These are phyloP conservation scores for Hydnum rufescens DNA, from an alignment of 768 basidiomycete species.

Conservation along the genomic window DNA sequence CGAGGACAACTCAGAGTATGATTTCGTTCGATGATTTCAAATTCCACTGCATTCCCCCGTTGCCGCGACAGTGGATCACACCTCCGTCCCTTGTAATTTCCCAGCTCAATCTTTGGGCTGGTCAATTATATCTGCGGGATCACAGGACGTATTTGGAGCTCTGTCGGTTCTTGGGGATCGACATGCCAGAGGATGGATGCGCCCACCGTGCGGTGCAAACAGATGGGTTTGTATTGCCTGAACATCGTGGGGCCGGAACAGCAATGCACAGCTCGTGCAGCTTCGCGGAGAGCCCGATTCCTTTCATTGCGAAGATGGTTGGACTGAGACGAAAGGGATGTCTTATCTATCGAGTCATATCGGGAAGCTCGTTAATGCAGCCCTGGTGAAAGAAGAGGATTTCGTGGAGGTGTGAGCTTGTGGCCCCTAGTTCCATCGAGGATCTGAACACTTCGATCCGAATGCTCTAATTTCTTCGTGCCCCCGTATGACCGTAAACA, in stretches of 20 bases:
- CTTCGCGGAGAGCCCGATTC: background rate
- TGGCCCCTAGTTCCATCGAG: no score
- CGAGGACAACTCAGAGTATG: background rate
- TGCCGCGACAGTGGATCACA: background rate
- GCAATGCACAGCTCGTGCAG: background rate
- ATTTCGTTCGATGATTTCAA: conserved; percentile 2
- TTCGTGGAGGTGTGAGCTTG: no score
- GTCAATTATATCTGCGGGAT: conserved; percentile 1
- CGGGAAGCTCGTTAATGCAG: background rate
- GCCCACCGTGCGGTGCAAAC: background rate
- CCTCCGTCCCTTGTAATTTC: background rate
- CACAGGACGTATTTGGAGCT: background rate
- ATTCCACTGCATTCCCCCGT: conserved; percentile 2
- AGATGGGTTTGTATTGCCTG: background rate
- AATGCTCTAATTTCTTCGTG: no score
- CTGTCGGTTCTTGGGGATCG: background rate
- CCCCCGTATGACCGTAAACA: no score
- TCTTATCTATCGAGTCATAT: background rate
- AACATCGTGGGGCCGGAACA: background rate
- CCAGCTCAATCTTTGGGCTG: conserved; percentile 2
- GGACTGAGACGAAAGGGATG: background rate
- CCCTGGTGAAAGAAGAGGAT: background rate
- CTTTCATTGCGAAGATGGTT: background rate
- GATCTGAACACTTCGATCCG: no score
- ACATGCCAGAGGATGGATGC: background rate